phyloP scores from a whole-genome alignment of 768 basidiomycete species.

The Lactifluus subvellereus region DNA sequence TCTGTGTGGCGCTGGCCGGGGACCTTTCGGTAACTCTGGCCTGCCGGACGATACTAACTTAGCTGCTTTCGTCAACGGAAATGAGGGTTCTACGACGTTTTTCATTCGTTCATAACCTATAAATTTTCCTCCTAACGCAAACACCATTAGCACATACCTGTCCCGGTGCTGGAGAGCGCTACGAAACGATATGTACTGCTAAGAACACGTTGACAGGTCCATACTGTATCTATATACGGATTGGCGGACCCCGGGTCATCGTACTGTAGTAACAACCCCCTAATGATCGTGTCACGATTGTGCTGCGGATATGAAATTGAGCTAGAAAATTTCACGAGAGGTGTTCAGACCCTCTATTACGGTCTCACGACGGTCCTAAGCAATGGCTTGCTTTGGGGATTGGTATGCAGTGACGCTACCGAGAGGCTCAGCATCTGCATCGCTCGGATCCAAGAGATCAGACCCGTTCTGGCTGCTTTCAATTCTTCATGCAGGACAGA shows the following conservation, averaged over 20 bases:
- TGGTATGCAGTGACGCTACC: not conserved
- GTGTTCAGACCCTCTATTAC: not conserved
- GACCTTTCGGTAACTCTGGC: not conserved
- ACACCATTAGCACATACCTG: too few species aligned
- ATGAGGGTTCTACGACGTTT: not conserved
- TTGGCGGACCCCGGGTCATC: not conserved
- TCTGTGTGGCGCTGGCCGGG: not conserved
- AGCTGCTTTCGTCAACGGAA: too few species aligned
- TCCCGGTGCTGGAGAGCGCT: too few species aligned
- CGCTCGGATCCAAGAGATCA: not conserved
- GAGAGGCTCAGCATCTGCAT: too few species aligned
- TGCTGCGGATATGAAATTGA: not conserved
- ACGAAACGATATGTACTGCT: not conserved
- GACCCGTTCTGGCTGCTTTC: too few species aligned
- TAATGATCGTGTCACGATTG: not conserved
- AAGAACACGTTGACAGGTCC: not conserved
- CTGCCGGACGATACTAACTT: not conserved
- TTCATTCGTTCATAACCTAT: not conserved
- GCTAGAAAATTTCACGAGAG: not conserved
- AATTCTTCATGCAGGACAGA: not conserved
- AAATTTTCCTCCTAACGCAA: too few species aligned
- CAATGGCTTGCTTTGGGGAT: not conserved
- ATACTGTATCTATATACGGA: too few species aligned
- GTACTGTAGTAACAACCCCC: too few species aligned
- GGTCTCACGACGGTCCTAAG: not conserved